These are phyloP conservation scores for Staphylotrichum tortipilum DNA, from an alignment of 495 filamentous ascomycete genomes.

Conservation along the genomic window DNA sequence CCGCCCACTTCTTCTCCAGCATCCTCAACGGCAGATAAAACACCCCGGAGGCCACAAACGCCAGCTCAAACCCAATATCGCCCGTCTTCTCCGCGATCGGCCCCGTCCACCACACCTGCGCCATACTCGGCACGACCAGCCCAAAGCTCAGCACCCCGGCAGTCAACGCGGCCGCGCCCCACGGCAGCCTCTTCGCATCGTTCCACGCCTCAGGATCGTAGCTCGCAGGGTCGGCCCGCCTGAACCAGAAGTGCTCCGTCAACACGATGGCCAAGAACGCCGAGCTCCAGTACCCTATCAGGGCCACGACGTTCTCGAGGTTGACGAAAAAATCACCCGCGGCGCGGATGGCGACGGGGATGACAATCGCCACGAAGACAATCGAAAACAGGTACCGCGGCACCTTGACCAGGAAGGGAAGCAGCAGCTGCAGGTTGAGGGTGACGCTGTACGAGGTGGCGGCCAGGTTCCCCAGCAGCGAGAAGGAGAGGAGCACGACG, in stretches of 20 bases:
- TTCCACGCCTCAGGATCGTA: constrained; percentile 45
- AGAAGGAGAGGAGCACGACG: constrained; percentile 44
- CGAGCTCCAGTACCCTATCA: constrained; percentile 51
- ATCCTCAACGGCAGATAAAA: constrained; percentile 40
- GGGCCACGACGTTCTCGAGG: constrained; percentile 45
- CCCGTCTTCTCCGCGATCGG: constrained; percentile 47
- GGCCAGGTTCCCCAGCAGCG: constrained; percentile 44
- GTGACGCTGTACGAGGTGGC: constrained; percentile 44
- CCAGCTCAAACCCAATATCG: constrained; percentile 52
- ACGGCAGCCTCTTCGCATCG: constrained; percentile 34
- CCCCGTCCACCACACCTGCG: constrained; percentile 47
- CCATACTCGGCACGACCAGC: constrained; percentile 47
- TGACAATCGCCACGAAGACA: constrained; percentile 41
- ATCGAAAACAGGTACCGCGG: constrained; percentile 46
- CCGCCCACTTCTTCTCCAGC: constrained; percentile 28
- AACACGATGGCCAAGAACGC: constrained; percentile 44
- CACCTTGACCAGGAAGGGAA: constrained; percentile 38
- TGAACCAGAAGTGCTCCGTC: constrained; percentile 42
- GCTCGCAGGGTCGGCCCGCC: constrained; percentile 22
- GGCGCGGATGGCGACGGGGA: constrained; percentile 44
- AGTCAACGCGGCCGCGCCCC: constrained; percentile 39
- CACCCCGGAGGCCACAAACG: constrained; percentile 39
- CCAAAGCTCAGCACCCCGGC: constrained; percentile 32
- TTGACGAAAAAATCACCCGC: constrained; percentile 43
- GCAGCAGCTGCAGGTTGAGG: constrained; percentile 48